Percentiles rank a stretch among this genome's conserved stretches.
Evolutionary conservation across 2,329 filamentous ascomycete species (phyloP).

Genomic region (Alternaria sp.): DNA sequence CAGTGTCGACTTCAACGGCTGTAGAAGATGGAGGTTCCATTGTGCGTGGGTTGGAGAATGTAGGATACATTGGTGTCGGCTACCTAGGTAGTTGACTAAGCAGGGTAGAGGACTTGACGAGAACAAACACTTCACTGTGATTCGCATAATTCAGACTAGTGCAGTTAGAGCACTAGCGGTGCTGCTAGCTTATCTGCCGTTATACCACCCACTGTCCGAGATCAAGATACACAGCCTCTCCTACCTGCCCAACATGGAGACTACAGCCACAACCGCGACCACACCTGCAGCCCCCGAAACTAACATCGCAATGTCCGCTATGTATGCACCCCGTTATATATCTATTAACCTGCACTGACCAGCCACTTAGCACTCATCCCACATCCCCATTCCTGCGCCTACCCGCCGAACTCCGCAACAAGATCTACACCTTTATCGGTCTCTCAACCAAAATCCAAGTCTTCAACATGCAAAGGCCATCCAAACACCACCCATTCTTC

Average conservation of each 20-base stretch:
- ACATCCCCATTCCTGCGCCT: not conserved
- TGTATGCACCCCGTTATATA: not conserved
- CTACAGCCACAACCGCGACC: not conserved
- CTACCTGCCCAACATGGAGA: not conserved
- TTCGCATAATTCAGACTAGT: not conserved
- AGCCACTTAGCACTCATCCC: not conserved
- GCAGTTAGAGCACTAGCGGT: not conserved
- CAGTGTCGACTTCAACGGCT: not conserved
- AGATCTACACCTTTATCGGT: not conserved
- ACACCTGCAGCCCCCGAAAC: not conserved
- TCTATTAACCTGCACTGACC: not conserved
- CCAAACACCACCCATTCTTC: not conserved
- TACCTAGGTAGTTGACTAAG: not conserved
- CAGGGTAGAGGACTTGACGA: accelerated
- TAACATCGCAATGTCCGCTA: not conserved
- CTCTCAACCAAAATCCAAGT: not conserved
- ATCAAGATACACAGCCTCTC: accelerated
- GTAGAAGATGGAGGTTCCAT: not conserved
- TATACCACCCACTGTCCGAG: not conserved
- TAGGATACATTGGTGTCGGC: not conserved
- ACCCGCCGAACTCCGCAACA: not conserved
- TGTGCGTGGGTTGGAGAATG: not conserved
- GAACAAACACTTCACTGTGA: not conserved
- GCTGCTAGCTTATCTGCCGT: not conserved
- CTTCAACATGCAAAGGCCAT: accelerated